Percentiles rank a stretch among this genome's conserved stretches.
These are phyloP conservation scores for Atalantia buxifolia DNA, from an alignment of 345 rosid genomes.

Conservation along the genomic window DNA sequence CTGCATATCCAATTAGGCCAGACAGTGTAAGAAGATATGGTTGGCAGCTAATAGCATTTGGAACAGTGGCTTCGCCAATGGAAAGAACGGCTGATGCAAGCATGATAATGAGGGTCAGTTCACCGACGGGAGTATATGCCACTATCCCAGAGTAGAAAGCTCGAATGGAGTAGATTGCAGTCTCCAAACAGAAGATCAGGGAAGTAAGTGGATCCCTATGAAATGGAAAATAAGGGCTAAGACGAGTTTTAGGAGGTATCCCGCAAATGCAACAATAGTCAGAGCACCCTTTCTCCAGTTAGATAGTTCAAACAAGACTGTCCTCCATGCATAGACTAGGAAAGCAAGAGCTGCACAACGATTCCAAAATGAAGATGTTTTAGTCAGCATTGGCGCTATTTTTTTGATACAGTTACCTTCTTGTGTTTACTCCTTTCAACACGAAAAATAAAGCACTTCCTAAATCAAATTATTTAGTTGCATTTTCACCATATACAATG, in stretches of 20 bases:
- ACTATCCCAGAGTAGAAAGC: constrained; percentile 76
- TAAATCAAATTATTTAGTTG: background rate
- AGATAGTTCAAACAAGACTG: constrained; percentile 69
- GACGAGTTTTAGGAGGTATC: constrained; percentile 57
- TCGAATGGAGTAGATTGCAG: constrained; percentile 45
- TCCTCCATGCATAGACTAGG: constrained; percentile 81
- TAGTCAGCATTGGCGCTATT: background rate
- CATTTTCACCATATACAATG: background rate
- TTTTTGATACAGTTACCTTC: background rate
- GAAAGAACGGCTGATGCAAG: constrained; percentile 74
- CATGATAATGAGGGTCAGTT: constrained; percentile 55
- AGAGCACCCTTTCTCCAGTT: constrained; percentile 60
- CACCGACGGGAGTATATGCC: constrained; percentile 62
- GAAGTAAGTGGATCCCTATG: constrained; percentile 73
- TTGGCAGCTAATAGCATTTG: constrained; percentile 55
- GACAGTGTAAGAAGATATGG: constrained; percentile 58
- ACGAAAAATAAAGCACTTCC: background rate
- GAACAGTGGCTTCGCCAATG: constrained; percentile 76
- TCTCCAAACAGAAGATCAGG: constrained; percentile 48
- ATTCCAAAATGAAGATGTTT: background rate
- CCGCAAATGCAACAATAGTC: constrained; percentile 41
- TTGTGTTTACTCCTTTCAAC: background rate
- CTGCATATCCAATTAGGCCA: constrained; percentile 75
- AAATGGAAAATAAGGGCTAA: constrained; percentile 76
- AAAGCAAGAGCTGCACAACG: constrained; percentile 63